Evolutionary conservation across 306 rosid species (phyloP).

Genomic region (Glycine latifolia): DNA sequence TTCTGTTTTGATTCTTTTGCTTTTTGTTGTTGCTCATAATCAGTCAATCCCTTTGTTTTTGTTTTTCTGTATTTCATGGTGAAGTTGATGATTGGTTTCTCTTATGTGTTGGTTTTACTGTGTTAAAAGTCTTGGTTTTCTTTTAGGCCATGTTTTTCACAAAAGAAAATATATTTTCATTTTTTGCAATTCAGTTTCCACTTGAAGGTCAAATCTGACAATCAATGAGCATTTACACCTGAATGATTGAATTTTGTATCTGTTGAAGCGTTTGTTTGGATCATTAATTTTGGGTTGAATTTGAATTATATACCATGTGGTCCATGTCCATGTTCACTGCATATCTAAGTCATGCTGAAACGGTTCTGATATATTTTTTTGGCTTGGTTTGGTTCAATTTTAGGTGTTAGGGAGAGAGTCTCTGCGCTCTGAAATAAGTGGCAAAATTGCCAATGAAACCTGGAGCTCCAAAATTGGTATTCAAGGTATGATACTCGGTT

Average conservation of each 20-base stretch:
- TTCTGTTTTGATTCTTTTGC: background rate
- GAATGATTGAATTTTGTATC: slow-evolving; percentile 9
- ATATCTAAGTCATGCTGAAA: slow-evolving; percentile 23
- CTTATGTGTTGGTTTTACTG: background rate
- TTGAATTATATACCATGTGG: background rate
- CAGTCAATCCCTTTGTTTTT: background rate
- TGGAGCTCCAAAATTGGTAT: slow-evolving; percentile 53
- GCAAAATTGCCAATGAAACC: slow-evolving; percentile 51
- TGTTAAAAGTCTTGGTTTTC: background rate
- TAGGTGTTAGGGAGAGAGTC: slow-evolving; percentile 74
- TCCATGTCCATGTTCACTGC: background rate
- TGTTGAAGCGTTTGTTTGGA: slow-evolving; percentile 10
- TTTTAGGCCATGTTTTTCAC: background rate
- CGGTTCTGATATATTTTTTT: slow-evolving; percentile 39
- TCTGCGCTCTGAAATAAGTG: slow-evolving; percentile 54
- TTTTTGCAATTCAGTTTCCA: background rate
- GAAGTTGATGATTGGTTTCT: background rate
- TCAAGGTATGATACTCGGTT: slow-evolving; percentile 55
- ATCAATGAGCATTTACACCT: background rate
- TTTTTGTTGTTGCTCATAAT: background rate
- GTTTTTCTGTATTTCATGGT: slow-evolving; percentile 15
- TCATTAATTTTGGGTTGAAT: background rate
- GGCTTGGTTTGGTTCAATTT: slow-evolving; percentile 23
- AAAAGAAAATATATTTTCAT: background rate
- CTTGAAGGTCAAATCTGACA: background rate